These are phyloP conservation scores for Pestalotiopsis sp. DNA, from an alignment of 2,329 filamentous ascomycete species.

Conservation along the genomic window DNA sequence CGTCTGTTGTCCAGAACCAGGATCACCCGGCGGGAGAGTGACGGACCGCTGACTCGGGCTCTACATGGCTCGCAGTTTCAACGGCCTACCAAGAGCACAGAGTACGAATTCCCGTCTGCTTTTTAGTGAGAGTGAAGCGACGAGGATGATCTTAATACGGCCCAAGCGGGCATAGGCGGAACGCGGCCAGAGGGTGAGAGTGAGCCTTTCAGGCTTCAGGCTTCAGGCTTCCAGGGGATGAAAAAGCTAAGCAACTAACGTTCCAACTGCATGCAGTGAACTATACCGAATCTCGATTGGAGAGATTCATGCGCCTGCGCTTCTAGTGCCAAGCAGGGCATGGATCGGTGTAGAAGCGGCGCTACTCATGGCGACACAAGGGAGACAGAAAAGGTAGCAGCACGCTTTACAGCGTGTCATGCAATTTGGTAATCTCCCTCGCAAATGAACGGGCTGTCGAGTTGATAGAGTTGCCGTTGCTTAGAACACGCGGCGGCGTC, in stretches of 20 bases:
- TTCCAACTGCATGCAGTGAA: background rate
- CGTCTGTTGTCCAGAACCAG: background rate
- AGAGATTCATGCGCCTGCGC: background rate
- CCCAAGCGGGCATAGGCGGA: constrained; percentile 2
- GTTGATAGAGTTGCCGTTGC: background rate
- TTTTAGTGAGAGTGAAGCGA: background rate
- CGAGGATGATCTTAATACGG: background rate
- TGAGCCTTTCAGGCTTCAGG: background rate
- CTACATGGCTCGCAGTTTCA: background rate
- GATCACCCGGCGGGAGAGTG: background rate
- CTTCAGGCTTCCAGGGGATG: background rate
- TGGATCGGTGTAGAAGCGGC: background rate
- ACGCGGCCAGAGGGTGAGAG: background rate
- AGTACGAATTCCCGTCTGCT: too few species aligned
- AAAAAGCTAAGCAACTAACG: background rate
- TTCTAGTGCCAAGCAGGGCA: background rate
- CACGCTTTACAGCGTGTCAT: background rate
- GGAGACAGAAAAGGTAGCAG: background rate
- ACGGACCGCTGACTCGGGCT: background rate
- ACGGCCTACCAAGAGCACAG: background rate
- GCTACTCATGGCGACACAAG: background rate
- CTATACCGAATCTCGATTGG: background rate
- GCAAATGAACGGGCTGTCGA: background rate
- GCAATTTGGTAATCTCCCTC: background rate
- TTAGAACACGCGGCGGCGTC: background rate